Evolutionary conservation across 148 eudicot genomes (phyloP).

Genomic region (Suaeda aralocaspica): DNA sequence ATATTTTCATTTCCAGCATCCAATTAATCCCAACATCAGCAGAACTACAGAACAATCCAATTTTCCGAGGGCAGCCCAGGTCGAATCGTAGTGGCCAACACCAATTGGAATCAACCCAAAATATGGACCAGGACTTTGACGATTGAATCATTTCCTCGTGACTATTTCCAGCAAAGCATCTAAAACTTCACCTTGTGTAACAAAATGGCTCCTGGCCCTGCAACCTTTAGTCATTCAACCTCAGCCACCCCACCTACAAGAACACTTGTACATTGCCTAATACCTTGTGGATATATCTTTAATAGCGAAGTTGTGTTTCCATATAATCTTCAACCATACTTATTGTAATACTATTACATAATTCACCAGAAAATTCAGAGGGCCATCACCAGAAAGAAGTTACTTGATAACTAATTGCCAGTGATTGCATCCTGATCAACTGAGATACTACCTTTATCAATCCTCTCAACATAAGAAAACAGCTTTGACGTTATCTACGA

Average conservation of each 20-base stretch:
- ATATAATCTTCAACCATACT: constrained; percentile 34
- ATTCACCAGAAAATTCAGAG: constrained; percentile 32
- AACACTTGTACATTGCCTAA: constrained; percentile 19
- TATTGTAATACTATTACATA: constrained; percentile 34
- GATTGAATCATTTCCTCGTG: constrained; percentile 8
- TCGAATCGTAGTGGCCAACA: too few species aligned
- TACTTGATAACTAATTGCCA: constrained; percentile 43
- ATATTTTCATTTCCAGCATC: too few species aligned
- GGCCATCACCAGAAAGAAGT: constrained; percentile 41
- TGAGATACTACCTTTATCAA: constrained; percentile 25
- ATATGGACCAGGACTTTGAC: constrained; percentile 16
- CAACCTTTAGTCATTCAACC: constrained; percentile 37
- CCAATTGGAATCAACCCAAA: too few species aligned
- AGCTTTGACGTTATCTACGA: constrained; percentile 28
- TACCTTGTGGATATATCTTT: constrained; percentile 41
- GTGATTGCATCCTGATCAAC: constrained; percentile 43
- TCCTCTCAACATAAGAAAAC: constrained; percentile 22
- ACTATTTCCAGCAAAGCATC: constrained; percentile 36
- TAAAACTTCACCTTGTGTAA: constrained; percentile 28
- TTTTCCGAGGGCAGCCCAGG: too few species aligned
- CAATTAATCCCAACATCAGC: too few species aligned
- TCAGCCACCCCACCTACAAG: constrained; percentile 22
- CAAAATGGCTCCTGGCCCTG: constrained; percentile 9
- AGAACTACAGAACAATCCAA: too few species aligned
- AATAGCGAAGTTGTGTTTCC: constrained; percentile 44